Evolutionary conservation across 805 yeast genomes (phyloP).

Genomic region (Ogataea zsoltii): DNA sequence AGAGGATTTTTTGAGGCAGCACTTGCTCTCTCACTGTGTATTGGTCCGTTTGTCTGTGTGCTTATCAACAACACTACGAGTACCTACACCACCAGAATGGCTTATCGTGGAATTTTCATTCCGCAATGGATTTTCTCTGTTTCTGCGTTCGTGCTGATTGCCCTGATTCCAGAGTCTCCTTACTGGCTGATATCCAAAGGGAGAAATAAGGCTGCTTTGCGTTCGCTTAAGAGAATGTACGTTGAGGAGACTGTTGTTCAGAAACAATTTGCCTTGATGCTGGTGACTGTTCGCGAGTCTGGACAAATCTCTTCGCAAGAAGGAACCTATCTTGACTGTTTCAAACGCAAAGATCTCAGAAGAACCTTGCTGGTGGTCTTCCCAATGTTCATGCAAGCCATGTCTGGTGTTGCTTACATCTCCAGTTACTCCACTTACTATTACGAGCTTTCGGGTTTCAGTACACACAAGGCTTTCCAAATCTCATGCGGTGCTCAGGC

Average conservation of each 20-base stretch:
- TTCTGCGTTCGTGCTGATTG: slow-evolving; percentile 4
- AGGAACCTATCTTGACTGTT: slow-evolving; percentile 42
- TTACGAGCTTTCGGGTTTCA: slow-evolving; percentile 49
- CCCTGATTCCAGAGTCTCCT: slow-evolving; percentile 25
- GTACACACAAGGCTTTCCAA: slow-evolving; percentile 39
- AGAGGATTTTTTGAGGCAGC: slow-evolving; percentile 43
- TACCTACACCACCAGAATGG: slow-evolving; percentile 15
- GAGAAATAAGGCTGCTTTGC: slow-evolving; percentile 42
- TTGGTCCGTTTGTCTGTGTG: slow-evolving; percentile 17
- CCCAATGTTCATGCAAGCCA: slow-evolving; percentile 44
- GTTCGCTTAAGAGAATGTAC: slow-evolving; percentile 34
- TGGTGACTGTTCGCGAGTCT: slow-evolving; percentile 34
- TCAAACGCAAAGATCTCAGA: slow-evolving; percentile 43
- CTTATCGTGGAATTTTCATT: slow-evolving; percentile 22
- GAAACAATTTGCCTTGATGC: slow-evolving; percentile 35
- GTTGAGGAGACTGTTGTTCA: slow-evolving; percentile 33
- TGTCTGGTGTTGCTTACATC: slow-evolving; percentile 47
- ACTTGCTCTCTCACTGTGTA: slow-evolving; percentile 39
- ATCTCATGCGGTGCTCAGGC: slow-evolving; percentile 34
- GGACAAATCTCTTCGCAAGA: slow-evolving; percentile 20
- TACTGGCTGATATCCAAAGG: slow-evolving; percentile 34
- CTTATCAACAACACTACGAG: slow-evolving; percentile 13
- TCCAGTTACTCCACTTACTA: slow-evolving; percentile 52
- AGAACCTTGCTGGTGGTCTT: slow-evolving; percentile 43
- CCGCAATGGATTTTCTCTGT: slow-evolving; percentile 23